phyloP scores from a whole-genome alignment of 352 stramenopile genomes.

The Phytophthora cactorum region DNA sequence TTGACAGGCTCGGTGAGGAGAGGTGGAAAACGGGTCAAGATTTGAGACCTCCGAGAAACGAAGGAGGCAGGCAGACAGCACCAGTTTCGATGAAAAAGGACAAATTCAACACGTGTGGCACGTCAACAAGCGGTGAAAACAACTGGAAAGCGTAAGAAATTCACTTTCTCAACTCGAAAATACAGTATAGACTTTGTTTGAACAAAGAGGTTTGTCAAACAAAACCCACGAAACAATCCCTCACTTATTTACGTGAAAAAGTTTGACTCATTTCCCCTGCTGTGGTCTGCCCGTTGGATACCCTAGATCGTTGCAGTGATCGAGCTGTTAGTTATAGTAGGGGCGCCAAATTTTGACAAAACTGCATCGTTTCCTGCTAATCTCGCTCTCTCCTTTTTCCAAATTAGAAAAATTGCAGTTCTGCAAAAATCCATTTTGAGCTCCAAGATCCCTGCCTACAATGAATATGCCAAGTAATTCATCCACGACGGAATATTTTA shows the following conservation, averaged over 20 bases:
- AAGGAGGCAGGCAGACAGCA: constrained; percentile 4
- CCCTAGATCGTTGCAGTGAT: constrained; percentile 16
- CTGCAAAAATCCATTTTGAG: not conserved
- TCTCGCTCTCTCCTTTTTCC: constrained; percentile 17
- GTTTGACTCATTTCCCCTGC: constrained; percentile 29
- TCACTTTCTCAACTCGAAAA: not conserved
- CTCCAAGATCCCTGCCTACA: no score
- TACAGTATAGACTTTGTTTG: not conserved
- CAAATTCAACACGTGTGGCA: constrained; percentile 26
- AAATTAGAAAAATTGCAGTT: not conserved
- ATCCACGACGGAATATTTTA: not conserved
- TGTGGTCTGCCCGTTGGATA: constrained; percentile 9
- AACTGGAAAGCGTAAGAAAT: constrained; percentile 25
- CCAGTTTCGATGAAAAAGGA: constrained; percentile 18
- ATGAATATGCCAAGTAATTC: no score
- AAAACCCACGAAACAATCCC: not conserved
- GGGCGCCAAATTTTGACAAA: constrained; percentile 27
- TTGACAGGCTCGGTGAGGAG: constrained; percentile 25
- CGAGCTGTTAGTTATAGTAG: constrained; percentile 23
- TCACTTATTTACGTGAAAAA: not conserved
- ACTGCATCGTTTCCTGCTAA: constrained; percentile 27
- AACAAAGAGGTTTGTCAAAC: not conserved
- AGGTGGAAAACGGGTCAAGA: constrained; percentile 41
- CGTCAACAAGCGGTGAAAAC: constrained; percentile 30
- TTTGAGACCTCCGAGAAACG: constrained; percentile 27